Evolutionary conservation across 164 flowering plant species (phyloP).

Genomic region (Macadamia tetraphylla): DNA sequence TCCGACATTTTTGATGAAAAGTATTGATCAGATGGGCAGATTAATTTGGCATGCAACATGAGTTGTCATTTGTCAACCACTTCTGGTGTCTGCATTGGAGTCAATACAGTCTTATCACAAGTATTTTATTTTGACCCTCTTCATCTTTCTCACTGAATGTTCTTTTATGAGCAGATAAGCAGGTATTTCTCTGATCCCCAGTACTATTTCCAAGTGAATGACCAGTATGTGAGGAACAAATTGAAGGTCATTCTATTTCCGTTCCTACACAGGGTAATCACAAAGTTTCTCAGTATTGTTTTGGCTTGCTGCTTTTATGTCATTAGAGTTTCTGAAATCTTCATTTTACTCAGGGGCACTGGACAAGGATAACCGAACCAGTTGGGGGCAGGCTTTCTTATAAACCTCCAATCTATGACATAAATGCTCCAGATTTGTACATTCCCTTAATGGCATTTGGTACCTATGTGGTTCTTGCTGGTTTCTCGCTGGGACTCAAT

Average conservation of each 20-base stretch:
- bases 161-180: constrained; percentile 42
- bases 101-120: not conserved
- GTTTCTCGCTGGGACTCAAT: constrained; percentile 43
- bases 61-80: not conserved
- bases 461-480: constrained; percentile 54
- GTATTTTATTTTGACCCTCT: not conserved
- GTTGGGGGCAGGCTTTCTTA: constrained; percentile 57
- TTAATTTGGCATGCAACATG: not conserved
- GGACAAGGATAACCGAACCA: constrained; percentile 61
- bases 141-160: not conserved
- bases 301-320: not conserved
- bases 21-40: not conserved
- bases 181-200: constrained; percentile 70
- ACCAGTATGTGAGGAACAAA: constrained; percentile 71
- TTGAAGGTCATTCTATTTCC: constrained; percentile 69
- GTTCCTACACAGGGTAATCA: constrained; percentile 61
- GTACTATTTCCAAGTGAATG: constrained; percentile 78
- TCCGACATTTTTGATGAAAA: too few species aligned
- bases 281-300: not conserved
- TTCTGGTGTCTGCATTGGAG: not conserved
- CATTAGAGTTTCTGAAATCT: not conserved
- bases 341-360: constrained; percentile 37
- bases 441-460: constrained; percentile 63
- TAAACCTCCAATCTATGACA: constrained; percentile 60
- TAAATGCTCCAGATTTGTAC: constrained; percentile 61